Evolutionary conservation across 139 green algal genomes (phyloP), one percentile per base, ranked within the genome.

Genomic region (Ostreobium quekettii): DNA sequence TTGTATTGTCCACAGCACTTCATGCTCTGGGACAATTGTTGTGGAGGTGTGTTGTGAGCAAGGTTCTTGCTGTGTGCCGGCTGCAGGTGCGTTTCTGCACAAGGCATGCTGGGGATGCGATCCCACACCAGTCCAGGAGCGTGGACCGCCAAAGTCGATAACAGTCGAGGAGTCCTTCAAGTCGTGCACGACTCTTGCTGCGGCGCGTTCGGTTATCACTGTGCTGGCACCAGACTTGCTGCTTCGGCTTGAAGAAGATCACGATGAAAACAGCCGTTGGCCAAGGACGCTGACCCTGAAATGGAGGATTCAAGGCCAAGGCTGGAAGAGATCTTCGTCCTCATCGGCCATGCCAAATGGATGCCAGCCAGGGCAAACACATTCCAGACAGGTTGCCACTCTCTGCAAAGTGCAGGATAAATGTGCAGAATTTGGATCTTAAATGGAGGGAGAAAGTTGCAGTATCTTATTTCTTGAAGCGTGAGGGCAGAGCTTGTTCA

Each of bases 91-190:
- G 19, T 39, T 71, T 48, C 36, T 78, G 66, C 60, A 47, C 48
- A 33, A 53, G 61, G 71, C 83, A 35, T 47, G 57, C 2, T 78
- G 78, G 28, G 80, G 80, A 6, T 24, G 71, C 2, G 87, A 94
- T 71, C 37, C 74, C 35, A 60, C 63, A 11, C 74, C 78, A n/a
- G 84, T 93, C 6, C 48, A 65, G 2, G 66, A 82, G 24, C 74
- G 57, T 11, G 74, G 78, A 0, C 74, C 77, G 1, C 79, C 84
- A 19, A 90, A 90, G 71, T 74, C 60, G n/a, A 77, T 94, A n/a
- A 91, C 81, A 0, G 83, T 91, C 24, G 87, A 94, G 64, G 86
- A 91, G 68, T 78, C 49, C 47, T 89, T 90, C 74, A 83, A 82
- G 56, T 39, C 37, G 30, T 89, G 82, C 64, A 61, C 49, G 39